Percentiles rank a stretch among this genome's conserved stretches.
Evolutionary conservation across 1,139 yeast genomes (phyloP).

Genomic region (Saccharomyces uvarum): DNA sequence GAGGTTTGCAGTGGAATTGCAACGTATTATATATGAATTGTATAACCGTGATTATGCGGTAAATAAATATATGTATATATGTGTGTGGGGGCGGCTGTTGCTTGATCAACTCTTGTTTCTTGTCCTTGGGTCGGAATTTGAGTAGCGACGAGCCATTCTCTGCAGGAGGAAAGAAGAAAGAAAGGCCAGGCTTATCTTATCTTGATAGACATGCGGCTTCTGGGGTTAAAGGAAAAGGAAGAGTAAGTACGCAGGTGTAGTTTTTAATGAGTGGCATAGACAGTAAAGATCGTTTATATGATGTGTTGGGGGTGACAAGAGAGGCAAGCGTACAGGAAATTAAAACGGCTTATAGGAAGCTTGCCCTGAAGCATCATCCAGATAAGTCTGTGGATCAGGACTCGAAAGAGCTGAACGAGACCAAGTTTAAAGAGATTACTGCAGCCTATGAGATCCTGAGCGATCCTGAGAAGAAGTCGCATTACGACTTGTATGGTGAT

Average conservation of each 20-base stretch:
- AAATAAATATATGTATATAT: neutral
- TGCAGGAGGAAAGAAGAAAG: neutral
- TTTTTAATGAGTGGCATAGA: neutral
- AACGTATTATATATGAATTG: neutral
- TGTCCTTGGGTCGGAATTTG: slow-evolving; percentile 1
- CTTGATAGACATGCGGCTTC: neutral
- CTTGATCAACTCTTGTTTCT: neutral
- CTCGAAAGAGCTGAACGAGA: slow-evolving; percentile 59
- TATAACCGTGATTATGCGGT: neutral
- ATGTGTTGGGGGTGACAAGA: slow-evolving; percentile 55
- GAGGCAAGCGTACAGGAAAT: slow-evolving; percentile 61
- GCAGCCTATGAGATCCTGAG: slow-evolving; percentile 71
- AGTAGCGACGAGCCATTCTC: slow-evolving; percentile 1
- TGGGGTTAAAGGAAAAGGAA: neutral
- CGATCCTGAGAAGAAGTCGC: slow-evolving; percentile 51
- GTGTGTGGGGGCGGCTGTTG: neutral
- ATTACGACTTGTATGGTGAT: slow-evolving; percentile 53
- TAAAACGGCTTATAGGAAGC: slow-evolving; percentile 66
- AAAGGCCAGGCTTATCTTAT: neutral
- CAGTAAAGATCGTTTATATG: slow-evolving; percentile 40
- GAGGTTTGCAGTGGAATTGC: neutral
- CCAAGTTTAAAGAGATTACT: slow-evolving; percentile 64
- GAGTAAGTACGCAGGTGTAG: neutral
- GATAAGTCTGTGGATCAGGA: slow-evolving; percentile 63
- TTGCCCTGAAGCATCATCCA: slow-evolving; percentile 71